Percentiles rank a stretch among this genome's conserved stretches.
These are phyloP conservation scores for Amoebophrya sp. DNA, from an alignment of 169 alveolate genomes.

Conservation along the genomic window DNA sequence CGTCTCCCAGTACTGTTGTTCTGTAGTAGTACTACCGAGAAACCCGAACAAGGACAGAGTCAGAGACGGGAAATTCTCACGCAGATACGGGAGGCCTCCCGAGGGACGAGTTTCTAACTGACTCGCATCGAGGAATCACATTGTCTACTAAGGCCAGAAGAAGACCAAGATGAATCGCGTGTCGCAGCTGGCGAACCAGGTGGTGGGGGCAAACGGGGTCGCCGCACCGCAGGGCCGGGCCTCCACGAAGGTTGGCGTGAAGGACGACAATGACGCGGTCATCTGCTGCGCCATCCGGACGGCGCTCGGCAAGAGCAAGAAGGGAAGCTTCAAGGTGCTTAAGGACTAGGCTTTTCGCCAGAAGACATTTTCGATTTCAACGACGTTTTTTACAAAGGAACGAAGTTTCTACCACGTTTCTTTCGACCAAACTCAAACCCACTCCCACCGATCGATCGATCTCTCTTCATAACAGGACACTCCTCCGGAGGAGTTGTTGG, in stretches of 20 bases:
- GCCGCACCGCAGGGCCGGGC: neutral
- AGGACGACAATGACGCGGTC: neutral
- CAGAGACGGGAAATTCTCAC: too few relatives aligned
- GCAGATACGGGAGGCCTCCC: too few relatives aligned
- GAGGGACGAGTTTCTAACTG: too few relatives aligned
- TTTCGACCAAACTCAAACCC: too few relatives aligned
- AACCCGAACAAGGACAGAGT: too few relatives aligned
- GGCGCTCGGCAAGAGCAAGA: neutral
- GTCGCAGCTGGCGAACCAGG: neutral
- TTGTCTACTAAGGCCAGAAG: too few relatives aligned
- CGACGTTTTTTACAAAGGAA: neutral
- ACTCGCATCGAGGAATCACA: too few relatives aligned
- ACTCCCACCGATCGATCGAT: too few relatives aligned
- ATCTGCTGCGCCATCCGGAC: neutral
- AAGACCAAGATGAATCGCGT: neutral
- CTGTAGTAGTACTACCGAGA: too few relatives aligned
- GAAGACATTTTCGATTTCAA: neutral
- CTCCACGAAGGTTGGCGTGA: neutral
- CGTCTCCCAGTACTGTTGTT: too few relatives aligned
- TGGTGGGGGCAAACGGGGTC: neutral
- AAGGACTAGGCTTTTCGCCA: neutral
- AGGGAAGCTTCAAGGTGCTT: neutral
- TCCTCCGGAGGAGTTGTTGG: neutral
- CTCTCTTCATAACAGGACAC: neutral
- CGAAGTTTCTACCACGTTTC: too few relatives aligned